Conservation (phyloP, 345 rosid genomes). For the Eucalyptus pauciflora region DNA sequence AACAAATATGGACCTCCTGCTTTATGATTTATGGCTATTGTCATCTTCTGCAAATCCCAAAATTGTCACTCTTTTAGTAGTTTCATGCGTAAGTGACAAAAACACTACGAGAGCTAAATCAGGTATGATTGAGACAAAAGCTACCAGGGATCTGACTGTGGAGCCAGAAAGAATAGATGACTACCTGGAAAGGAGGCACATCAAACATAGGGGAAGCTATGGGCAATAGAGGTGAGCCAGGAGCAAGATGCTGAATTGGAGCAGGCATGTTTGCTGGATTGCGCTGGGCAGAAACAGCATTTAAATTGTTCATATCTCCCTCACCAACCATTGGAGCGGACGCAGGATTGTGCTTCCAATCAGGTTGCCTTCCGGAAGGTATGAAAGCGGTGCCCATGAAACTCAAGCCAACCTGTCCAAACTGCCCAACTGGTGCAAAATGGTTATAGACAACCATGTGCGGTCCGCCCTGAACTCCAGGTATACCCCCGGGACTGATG, state of each 20-base stretch:
- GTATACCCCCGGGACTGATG: constrained; percentile 71
- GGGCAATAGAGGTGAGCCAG: constrained; percentile 66
- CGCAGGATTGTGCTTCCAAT: constrained; percentile 76
- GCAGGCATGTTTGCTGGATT: constrained; percentile 47
- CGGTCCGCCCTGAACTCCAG: constrained; percentile 87
- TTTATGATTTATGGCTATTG: background rate
- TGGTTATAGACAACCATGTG: constrained; percentile 97
- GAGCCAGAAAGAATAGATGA: background rate
- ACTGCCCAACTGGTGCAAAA: constrained; percentile 97
- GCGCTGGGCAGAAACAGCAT: constrained; percentile 42
- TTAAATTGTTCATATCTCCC: constrained; percentile 50
- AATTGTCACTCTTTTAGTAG: background rate
- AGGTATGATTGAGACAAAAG: background rate
- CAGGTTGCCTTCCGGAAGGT: constrained; percentile 90
- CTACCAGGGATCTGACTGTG: background rate
- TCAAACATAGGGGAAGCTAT: constrained; percentile 88
- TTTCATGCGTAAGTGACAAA: background rate
- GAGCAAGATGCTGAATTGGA: constrained; percentile 70
- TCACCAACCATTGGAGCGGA: constrained; percentile 56
- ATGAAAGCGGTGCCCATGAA: constrained; percentile 90
- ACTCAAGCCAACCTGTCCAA: constrained; percentile 89
- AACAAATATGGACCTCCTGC: background rate
- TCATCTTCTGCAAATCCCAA: background rate
- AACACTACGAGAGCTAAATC: background rate
- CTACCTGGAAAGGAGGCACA: constrained; percentile 91